phyloP scores from a whole-genome alignment of 441 rosid genomes.

The Eutrema salsugineum region DNA sequence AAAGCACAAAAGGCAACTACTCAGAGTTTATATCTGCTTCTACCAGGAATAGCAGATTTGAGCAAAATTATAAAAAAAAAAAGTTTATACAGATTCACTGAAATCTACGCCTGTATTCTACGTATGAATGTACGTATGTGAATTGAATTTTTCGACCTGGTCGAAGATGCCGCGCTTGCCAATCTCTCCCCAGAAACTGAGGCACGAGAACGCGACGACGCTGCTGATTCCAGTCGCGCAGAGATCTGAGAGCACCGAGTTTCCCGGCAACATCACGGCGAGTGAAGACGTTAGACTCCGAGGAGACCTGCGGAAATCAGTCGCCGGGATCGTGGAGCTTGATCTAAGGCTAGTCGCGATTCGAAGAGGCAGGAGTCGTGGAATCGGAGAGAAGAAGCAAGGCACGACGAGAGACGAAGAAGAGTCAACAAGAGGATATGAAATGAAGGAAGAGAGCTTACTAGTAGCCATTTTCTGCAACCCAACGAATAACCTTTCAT shows the following conservation, averaged over 20 bases:
- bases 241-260: slow-evolving; percentile 56
- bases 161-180: slow-evolving; percentile 64
- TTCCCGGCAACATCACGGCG: slow-evolving; percentile 41
- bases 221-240: slow-evolving; percentile 45
- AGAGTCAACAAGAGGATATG: slow-evolving; percentile 6
- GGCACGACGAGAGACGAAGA: background rate
- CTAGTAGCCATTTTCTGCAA: slow-evolving; percentile 9
- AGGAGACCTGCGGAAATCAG: slow-evolving; percentile 2
- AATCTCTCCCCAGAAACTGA: slow-evolving; percentile 63
- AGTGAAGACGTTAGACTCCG: slow-evolving; percentile 21
- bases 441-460: background rate
- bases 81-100: background rate
- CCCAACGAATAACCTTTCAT: background rate
- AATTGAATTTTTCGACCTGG: slow-evolving; percentile 35
- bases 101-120: background rate
- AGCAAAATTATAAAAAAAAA: background rate
- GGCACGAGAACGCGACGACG: slow-evolving; percentile 49
- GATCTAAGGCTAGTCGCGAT: background rate
- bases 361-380: slow-evolving; percentile 5
- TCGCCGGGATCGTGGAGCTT: background rate
- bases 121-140: background rate
- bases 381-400: slow-evolving; percentile 17
- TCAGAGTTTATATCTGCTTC: background rate
- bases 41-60: background rate
- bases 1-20: background rate